phyloP scores from a whole-genome alignment of 2,329 filamentous ascomycete species.

The Venturia effusa region DNA sequence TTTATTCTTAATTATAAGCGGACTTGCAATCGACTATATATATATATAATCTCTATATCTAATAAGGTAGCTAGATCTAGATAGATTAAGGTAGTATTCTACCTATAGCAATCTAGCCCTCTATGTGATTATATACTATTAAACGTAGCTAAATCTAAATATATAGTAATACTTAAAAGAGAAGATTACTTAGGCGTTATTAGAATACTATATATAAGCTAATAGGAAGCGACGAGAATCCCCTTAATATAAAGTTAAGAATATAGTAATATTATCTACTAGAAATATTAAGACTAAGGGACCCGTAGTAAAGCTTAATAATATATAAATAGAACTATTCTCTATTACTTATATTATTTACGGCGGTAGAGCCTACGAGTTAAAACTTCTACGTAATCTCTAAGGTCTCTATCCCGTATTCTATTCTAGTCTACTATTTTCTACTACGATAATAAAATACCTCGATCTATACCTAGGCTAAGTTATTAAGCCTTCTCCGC shows the following conservation, averaged over 20 bases:
- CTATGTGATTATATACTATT: no score
- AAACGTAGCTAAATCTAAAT: no score
- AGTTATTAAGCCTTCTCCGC: neutral
- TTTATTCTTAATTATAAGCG: no score
- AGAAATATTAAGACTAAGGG: neutral
- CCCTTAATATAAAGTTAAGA: neutral
- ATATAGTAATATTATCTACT: neutral
- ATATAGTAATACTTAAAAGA: neutral
- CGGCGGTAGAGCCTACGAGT: neutral
- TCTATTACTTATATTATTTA: neutral
- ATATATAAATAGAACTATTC: neutral
- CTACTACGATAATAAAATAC: neutral
- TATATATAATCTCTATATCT: no score
- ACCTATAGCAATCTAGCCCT: no score
- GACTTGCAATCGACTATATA: no score
- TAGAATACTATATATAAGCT: neutral
- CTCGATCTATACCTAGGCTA: neutral
- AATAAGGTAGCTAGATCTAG: no score
- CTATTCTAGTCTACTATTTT: neutral
- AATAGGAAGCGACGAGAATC: neutral
- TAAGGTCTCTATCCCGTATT: neutral
- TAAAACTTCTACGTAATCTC: neutral
- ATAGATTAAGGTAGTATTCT: no score
- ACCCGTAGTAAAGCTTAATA: neutral
- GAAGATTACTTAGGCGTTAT: neutral